Conservation (phyloP, 2,329 filamentous ascomycete genomes). For the Botryotinia calthae region DNA sequence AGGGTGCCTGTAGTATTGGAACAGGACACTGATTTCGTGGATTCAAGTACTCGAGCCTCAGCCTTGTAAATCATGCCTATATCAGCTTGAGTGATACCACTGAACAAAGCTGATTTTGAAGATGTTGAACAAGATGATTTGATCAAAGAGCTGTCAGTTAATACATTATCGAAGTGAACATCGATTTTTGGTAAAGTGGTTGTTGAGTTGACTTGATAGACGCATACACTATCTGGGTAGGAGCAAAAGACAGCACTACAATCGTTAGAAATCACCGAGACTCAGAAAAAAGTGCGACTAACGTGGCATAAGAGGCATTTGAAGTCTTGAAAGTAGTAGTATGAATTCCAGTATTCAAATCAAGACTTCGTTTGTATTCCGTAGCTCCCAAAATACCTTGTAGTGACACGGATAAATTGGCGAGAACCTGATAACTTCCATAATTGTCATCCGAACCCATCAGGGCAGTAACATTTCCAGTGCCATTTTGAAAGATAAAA, state of each 20-base stretch:
- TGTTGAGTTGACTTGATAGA: conserved; percentile 33
- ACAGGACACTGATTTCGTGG: conserved; percentile 23
- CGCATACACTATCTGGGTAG: conserved; percentile 42
- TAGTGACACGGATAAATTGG: conserved; percentile 46
- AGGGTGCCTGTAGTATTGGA: conserved; percentile 34
- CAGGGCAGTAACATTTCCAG: conserved; percentile 37
- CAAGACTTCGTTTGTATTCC: conserved; percentile 44
- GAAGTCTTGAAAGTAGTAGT: conserved; percentile 31
- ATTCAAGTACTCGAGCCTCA: conserved; percentile 38
- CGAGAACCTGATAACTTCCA: conserved; percentile 48
- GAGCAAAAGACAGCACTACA: conserved; percentile 46
- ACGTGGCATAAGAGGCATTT: conserved; percentile 10
- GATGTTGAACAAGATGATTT: conserved; percentile 39
- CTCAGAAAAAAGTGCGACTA: neutral
- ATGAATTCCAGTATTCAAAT: conserved; percentile 46
- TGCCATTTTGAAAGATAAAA: conserved; percentile 49
- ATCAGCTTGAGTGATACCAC: conserved; percentile 42
- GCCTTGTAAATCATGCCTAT: conserved; percentile 48
- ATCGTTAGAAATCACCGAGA: conserved; percentile 36
- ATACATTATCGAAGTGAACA: conserved; percentile 45
- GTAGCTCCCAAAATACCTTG: conserved; percentile 35
- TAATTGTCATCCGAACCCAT: conserved; percentile 44
- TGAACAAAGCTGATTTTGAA: conserved; percentile 34
- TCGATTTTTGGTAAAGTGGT: conserved; percentile 42
- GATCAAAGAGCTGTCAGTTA: conserved; percentile 36